Evolutionary conservation across 108 stramenopile species (phyloP).

Genomic region (Epithemia pelagica): DNA sequence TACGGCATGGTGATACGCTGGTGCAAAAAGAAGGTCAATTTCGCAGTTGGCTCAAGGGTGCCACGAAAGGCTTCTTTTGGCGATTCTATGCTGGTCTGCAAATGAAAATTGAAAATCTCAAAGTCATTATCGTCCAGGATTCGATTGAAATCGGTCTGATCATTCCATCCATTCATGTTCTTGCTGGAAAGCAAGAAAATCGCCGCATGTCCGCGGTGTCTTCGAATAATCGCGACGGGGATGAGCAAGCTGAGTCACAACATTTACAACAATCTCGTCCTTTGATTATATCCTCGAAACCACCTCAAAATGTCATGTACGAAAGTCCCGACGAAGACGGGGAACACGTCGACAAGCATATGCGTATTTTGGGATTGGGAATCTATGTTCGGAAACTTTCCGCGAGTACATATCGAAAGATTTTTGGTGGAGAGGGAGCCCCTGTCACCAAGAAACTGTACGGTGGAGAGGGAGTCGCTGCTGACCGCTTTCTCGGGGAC

Average conservation of each 20-base stretch:
- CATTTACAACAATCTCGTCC: background rate
- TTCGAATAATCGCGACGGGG: background rate
- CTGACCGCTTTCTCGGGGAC: conserved; percentile 12
- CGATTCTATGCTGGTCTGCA: conserved; percentile 40
- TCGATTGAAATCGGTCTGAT: conserved; percentile 43
- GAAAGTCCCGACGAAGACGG: conserved; percentile 24
- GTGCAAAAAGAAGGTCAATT: conserved; percentile 14
- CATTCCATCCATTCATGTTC: conserved; percentile 27
- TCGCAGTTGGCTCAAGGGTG: conserved; percentile 22
- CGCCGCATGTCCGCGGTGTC: background rate
- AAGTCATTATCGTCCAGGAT: conserved; percentile 43
- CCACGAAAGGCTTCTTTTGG: conserved; percentile 39
- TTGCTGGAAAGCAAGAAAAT: conserved; percentile 19
- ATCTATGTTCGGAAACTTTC: conserved; percentile 31
- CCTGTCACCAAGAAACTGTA: conserved; percentile 16
- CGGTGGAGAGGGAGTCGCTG: conserved; percentile 11
- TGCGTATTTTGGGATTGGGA: conserved; percentile 26
- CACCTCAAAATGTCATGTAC: background rate
- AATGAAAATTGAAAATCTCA: conserved; percentile 27
- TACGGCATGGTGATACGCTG: background rate
- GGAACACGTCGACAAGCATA: conserved; percentile 36
- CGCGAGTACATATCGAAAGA: background rate
- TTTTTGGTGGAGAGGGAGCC: conserved; percentile 1
- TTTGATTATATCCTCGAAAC: background rate
- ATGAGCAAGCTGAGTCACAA: background rate